Evolutionary conservation across 371 early-diverging fungal genomes (phyloP), one percentile per base, ranked within the genome.

Genomic region (Mucor sp.): DNA sequence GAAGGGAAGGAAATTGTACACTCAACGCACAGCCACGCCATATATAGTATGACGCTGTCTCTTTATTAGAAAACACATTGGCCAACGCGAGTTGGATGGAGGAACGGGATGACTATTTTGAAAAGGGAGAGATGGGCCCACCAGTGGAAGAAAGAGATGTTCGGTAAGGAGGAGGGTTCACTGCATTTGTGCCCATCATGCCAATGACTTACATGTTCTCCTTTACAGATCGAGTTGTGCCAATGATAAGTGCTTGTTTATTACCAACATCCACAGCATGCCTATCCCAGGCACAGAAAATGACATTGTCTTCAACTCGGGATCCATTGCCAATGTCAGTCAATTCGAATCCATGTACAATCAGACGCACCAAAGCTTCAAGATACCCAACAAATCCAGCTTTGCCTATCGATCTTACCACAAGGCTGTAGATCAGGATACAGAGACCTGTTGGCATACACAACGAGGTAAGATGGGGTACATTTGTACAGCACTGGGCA

Each of bases 211-310:
- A 41, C n/a, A n/a, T n/a, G n/a, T 41, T 4, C 11, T 9, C 41
- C 17, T 3, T 4, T 9, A 27, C 67, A 85, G 86, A 65, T 71
- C 87, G 4, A 82, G 85, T 3, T 87, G 89, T 71, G 70, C 66
- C 35, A 87, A 89, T 62, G 89, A 89, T 66, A 78, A 76, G 62
- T 89, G 89, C 56, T 69, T 89, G 55, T 89, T 89, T 59, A 74
- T 74, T 32, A 87, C 87, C 28, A 87, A 74, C 55, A 75, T 87
- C 32, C 77, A 81, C 19, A 79, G 80, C 7, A 84, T 86, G 66
- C 84, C 87, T 4, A 58, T 66, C 50, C 80, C 78, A 43, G 72
- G 65, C 56, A 67, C 12, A n/a, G 58, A 58, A 32, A 30, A 44
- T 6, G 32, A 57, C 28, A 21, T 63, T 53, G 32, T 59, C 56